phyloP scores from a whole-genome alignment of 331 rosid species.

The Malus hybrid region DNA sequence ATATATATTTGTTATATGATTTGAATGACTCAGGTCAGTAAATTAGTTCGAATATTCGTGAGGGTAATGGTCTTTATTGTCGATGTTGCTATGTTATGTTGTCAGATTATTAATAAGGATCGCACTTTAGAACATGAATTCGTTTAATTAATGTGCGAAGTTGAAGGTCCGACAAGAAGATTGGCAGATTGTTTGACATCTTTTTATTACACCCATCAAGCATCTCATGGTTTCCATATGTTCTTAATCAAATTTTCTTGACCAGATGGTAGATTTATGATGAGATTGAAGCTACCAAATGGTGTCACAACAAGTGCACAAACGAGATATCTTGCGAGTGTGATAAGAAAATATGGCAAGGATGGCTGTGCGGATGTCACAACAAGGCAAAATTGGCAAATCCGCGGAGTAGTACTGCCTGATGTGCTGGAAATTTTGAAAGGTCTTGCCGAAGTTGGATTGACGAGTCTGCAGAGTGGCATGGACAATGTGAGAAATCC shows the following conservation, averaged over 20 bases:
- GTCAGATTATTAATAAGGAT: background rate
- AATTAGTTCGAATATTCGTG: background rate
- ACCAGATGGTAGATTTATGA: constrained; percentile 95
- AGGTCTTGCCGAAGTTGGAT: constrained; percentile 75
- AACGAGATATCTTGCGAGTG: constrained; percentile 71
- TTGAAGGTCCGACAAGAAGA: background rate
- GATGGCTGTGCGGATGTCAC: constrained; percentile 97
- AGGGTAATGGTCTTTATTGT: background rate
- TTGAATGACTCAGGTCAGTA: background rate
- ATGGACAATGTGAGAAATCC: constrained; percentile 99
- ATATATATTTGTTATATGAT: background rate
- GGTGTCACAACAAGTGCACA: constrained; percentile 88
- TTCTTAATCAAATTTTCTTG: background rate
- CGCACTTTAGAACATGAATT: background rate
- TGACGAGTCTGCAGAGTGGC: constrained; percentile 94
- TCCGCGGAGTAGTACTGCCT: constrained; percentile 69
- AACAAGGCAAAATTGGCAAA: constrained; percentile 95
- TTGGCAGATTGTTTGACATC: background rate
- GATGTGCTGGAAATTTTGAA: constrained; percentile 83
- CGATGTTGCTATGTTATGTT: background rate
- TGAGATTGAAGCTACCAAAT: constrained; percentile 93
- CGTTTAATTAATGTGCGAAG: background rate
- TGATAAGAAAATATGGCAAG: constrained; percentile 72
- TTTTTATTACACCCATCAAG: background rate
- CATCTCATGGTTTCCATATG: background rate